Base-by-base conservation (phyloP, 2,329 filamentous ascomycete genomes). In the Leptographium radiaticola region DNA sequence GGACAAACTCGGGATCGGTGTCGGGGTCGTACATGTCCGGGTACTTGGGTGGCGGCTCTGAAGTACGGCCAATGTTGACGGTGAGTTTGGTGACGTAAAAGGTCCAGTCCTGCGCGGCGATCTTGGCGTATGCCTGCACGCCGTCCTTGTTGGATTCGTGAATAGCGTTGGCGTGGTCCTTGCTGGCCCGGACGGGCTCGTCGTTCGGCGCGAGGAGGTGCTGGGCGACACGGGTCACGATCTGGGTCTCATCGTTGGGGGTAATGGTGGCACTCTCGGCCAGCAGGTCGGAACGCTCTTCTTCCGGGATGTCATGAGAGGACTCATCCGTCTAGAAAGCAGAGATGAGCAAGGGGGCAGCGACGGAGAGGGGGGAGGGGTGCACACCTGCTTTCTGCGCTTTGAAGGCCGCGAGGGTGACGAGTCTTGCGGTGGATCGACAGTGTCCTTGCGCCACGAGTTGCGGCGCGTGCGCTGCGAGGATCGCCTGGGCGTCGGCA, bases 91-190 rank as follows among this genome's bases (percentile, higher is more conserved):
- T 86, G 56, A 91, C 81, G 64, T 89, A 91, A 67, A 85, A 93
- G 11, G 87, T 89, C 87, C 87, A 93, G 64, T 88, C 84, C 59
- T 82, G 80, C 16, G 86, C 87, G 20, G 86, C 82, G 57, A 93
- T 84, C 70, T 91, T 91, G 54, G 87, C 87, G 66, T 87, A 93
- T 39, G 87, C 87, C 62, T 81, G 76, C 57, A 86, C 81, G 20
- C 79, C 80, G 43, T 81, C 76, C 43, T 74, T 74, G 57, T 80
- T 77, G 53, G 74, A 72, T 62, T 82, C 78, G 64, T 85, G 81
- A 53, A 81, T 78, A 46, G 75, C 69, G 64, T 86, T 86, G 53
- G 80, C 71, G 60, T 84, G 77, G 53, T 84, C 79, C 58, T 73
- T 75, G 65, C 75, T 77, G 43, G 79, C 81, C 59, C 83, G 76